Conservation (phyloP, 768 basidiomycete species). For the Gelatoporia subvermispora region DNA sequence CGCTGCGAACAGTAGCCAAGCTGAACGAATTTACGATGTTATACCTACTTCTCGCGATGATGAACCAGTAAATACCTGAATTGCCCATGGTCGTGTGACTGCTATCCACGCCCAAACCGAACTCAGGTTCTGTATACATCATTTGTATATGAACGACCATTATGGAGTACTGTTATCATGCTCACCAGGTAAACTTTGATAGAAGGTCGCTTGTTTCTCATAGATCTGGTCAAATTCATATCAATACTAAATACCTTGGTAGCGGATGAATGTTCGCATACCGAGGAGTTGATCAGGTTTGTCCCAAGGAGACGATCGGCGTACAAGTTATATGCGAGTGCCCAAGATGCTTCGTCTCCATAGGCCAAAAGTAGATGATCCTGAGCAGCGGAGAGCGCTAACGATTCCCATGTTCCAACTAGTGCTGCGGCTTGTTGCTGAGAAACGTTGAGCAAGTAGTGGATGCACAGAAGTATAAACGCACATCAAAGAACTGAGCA, state of each 20-base stretch:
- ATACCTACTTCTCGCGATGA: background rate
- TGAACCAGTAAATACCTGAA: background rate
- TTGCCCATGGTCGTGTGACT: background rate
- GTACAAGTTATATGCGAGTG: conserved; percentile 9
- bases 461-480: background rate
- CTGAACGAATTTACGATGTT: background rate
- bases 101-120: conserved; percentile 1
- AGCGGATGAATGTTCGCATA: background rate
- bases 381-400: background rate
- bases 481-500: conserved; percentile 12
- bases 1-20: conserved; percentile 2
- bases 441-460: background rate
- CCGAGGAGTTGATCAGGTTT: conserved; percentile 1
- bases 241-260: background rate
- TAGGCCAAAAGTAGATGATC: conserved; percentile 1
- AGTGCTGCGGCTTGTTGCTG: background rate
- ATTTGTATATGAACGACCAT: background rate
- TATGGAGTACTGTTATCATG: background rate
- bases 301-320: conserved; percentile 6
- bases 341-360: conserved; percentile 5
- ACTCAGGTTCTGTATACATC: background rate
- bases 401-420: conserved; percentile 1
- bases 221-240: background rate
- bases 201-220: background rate
- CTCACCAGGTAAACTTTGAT: background rate